These are phyloP conservation scores for Nicotiana obtusifolia DNA, from an alignment of 257 asterid species.

Conservation along the genomic window DNA sequence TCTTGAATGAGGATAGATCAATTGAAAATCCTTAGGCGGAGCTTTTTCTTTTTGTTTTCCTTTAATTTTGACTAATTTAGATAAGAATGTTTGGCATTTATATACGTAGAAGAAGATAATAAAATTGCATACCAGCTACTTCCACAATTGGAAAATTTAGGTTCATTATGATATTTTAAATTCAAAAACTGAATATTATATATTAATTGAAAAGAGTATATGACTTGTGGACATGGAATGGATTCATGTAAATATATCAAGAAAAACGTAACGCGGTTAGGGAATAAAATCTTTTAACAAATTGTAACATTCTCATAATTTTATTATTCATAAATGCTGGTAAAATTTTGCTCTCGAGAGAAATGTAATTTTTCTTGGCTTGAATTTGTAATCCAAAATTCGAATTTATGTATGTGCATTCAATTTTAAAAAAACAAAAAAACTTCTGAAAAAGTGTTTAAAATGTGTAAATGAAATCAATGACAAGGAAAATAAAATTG, in stretches of 20 bases:
- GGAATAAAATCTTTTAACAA: not conserved
- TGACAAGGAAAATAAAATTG: not conserved
- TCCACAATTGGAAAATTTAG: not conserved
- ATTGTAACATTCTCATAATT: not conserved
- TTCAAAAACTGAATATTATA: not conserved
- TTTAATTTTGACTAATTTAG: not conserved
- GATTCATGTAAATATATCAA: too few relatives aligned
- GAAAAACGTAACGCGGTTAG: not conserved
- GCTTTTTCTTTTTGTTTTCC: not conserved
- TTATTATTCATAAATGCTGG: not conserved
- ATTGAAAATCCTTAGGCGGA: not conserved
- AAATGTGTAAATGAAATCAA: not conserved
- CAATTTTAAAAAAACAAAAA: too few relatives aligned
- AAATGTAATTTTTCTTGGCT: too few relatives aligned
- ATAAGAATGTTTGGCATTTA: too few relatives aligned
- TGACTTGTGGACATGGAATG: not conserved
- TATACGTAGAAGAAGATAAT: too few relatives aligned
- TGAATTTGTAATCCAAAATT: not conserved
- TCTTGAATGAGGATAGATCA: too few relatives aligned
- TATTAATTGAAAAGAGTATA: not conserved
- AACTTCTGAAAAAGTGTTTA: not conserved
- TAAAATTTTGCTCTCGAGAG: too few relatives aligned
- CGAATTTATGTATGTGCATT: not conserved
- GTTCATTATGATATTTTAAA: not conserved
- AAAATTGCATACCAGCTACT: not conserved